Evolutionary conservation across 1,284 basidiomycete genomes (phyloP).

Genomic region (Xanthoconium separans): DNA sequence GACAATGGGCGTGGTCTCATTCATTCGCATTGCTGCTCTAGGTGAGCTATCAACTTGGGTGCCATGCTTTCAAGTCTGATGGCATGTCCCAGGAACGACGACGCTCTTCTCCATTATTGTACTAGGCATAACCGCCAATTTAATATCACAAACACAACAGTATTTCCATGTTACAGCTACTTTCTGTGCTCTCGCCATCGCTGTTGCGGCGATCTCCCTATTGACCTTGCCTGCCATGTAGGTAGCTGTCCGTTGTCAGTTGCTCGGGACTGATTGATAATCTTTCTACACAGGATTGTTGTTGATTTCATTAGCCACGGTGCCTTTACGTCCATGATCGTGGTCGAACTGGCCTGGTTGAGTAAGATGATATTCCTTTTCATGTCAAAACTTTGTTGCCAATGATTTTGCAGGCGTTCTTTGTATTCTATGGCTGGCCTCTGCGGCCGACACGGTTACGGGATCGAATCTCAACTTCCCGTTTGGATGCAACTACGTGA

Average conservation of each 20-base stretch:
- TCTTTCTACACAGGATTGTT: slow-evolving; percentile 27
- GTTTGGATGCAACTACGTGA: slow-evolving; percentile 19
- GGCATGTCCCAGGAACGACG: slow-evolving; percentile 15
- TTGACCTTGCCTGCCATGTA: slow-evolving; percentile 49
- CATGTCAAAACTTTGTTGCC: not conserved
- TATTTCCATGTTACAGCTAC: slow-evolving; percentile 15
- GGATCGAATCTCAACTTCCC: slow-evolving; percentile 20
- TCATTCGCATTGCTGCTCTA: slow-evolving; percentile 24
- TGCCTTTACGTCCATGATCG: slow-evolving; percentile 38
- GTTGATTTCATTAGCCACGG: slow-evolving; percentile 36
- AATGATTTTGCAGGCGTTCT: slow-evolving; percentile 41
- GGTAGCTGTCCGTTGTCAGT: slow-evolving; percentile 12
- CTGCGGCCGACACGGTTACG: slow-evolving; percentile 41
- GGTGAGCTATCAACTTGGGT: slow-evolving; percentile 14
- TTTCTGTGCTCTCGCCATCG: slow-evolving; percentile 45
- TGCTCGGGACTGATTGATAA: slow-evolving; percentile 6
- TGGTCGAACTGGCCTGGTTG: slow-evolving; percentile 38
- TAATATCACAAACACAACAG: slow-evolving; percentile 28
- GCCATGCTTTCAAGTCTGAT: slow-evolving; percentile 3
- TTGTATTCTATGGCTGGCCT: slow-evolving; percentile 58
- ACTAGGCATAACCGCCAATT: slow-evolving; percentile 36
- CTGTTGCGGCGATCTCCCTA: slow-evolving; percentile 42
- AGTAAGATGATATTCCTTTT: slow-evolving; percentile 24
- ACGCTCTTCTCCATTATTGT: slow-evolving; percentile 37
- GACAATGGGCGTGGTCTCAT: slow-evolving; percentile 20